Evolutionary conservation across 495 filamentous ascomycete genomes (phyloP).

Genomic region (Tuber borchii): DNA sequence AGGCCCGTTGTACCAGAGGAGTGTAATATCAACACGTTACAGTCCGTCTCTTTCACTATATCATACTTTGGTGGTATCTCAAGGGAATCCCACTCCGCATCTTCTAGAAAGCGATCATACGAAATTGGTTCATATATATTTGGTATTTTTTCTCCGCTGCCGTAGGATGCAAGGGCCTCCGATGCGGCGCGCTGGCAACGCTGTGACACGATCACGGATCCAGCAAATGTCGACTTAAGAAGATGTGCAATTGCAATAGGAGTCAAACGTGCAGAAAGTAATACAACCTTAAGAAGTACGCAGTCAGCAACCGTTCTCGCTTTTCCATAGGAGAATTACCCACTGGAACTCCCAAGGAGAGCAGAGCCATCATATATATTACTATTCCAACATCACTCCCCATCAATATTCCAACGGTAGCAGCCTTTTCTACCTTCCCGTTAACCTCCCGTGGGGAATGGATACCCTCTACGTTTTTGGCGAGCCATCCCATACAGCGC

Average conservation of each 20-base stretch:
- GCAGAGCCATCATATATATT: slow-evolving; percentile 29
- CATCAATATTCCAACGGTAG: slow-evolving; percentile 29
- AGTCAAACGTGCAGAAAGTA: slow-evolving; percentile 30
- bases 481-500: slow-evolving; percentile 26
- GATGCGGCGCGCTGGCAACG: slow-evolving; percentile 22
- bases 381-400: slow-evolving; percentile 32
- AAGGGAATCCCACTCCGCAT: slow-evolving; percentile 15
- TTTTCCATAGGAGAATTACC: neutral
- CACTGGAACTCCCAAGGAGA: slow-evolving; percentile 29
- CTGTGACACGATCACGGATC: slow-evolving; percentile 25
- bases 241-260: slow-evolving; percentile 35
- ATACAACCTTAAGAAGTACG: slow-evolving; percentile 17
- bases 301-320: neutral
- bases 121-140: slow-evolving; percentile 29
- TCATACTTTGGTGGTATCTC: slow-evolving; percentile 21
- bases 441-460: slow-evolving; percentile 16
- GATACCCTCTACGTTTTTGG: slow-evolving; percentile 10
- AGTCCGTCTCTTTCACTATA: slow-evolving; percentile 39
- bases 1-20: slow-evolving; percentile 50
- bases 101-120: slow-evolving; percentile 32
- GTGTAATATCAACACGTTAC: slow-evolving; percentile 47
- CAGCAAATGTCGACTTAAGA: slow-evolving; percentile 31
- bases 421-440: slow-evolving; percentile 18
- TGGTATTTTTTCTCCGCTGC: slow-evolving; percentile 18
- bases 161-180: slow-evolving; percentile 40